These are phyloP conservation scores for Sanghuangporus baumii DNA, from an alignment of 1,284 basidiomycete species.

Conservation along the genomic window DNA sequence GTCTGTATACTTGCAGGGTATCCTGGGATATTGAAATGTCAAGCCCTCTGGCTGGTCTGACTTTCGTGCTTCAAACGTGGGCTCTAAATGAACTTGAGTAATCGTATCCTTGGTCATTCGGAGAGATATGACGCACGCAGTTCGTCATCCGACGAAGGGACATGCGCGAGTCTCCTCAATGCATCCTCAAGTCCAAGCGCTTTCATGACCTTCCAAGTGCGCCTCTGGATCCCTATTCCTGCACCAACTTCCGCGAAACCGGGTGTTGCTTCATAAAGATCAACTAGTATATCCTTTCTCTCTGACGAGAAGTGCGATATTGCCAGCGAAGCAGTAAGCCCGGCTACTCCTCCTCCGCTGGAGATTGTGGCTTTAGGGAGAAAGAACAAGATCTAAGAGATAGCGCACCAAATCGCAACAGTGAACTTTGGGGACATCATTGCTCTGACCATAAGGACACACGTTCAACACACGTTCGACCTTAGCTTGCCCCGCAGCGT, in stretches of 20 bases:
- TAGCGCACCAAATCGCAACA: conserved; percentile 12
- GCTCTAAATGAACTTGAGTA: conserved; percentile 17
- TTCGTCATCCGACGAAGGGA: conserved; percentile 5
- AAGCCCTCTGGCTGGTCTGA: conserved; percentile 29
- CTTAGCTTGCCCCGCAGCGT: no score
- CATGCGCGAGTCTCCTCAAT: conserved; percentile 13
- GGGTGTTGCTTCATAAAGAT: conserved; percentile 35
- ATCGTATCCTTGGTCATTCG: neutral
- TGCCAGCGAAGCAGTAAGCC: conserved; percentile 31
- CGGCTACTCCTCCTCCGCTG: conserved; percentile 37
- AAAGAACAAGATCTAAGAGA: neutral
- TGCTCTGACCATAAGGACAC: no score
- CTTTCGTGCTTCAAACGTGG: conserved; percentile 30
- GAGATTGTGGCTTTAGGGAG: neutral
- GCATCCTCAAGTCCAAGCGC: conserved; percentile 22
- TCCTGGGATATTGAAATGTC: conserved; percentile 26
- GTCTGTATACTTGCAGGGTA: conserved; percentile 26
- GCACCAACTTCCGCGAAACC: conserved; percentile 38
- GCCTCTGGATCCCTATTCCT: conserved; percentile 30
- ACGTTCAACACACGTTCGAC: no score
- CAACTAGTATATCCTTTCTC: conserved; percentile 31
- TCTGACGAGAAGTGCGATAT: conserved; percentile 28
- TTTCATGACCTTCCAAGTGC: conserved; percentile 22
- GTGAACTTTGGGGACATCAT: conserved; percentile 6
- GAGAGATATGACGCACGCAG: neutral